Conservation (phyloP, 306 rosid species). For the Dicorynia guianensis region DNA sequence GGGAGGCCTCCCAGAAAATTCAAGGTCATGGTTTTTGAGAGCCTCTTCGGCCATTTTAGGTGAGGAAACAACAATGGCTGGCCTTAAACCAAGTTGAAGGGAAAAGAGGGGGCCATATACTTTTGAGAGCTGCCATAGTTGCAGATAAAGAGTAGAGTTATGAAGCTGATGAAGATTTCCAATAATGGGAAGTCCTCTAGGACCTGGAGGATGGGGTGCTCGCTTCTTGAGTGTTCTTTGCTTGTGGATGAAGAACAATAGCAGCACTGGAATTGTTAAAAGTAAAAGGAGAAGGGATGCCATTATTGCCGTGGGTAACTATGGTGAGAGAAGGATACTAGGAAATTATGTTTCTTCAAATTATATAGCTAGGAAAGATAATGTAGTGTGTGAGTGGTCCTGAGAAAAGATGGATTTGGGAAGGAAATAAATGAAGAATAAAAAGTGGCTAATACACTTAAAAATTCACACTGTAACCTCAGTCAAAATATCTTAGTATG, state of each 20-base stretch:
- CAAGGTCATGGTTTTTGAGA: not conserved
- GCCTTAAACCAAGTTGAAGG: slow-evolving; percentile 9
- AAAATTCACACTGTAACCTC: too few species aligned
- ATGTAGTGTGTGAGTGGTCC: too few species aligned
- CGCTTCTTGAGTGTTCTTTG: not conserved
- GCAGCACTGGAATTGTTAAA: too few species aligned
- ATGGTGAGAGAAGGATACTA: too few species aligned
- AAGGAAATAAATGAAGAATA: too few species aligned
- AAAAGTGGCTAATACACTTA: too few species aligned
- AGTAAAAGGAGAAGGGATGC: too few species aligned
- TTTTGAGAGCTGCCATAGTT: slow-evolving; percentile 4
- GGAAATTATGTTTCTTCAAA: too few species aligned
- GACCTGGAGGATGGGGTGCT: not conserved
- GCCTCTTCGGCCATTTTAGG: slow-evolving; percentile 17
- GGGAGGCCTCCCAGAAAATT: not conserved
- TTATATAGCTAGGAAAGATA: too few species aligned
- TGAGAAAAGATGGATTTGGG: too few species aligned
- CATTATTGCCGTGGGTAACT: too few species aligned
- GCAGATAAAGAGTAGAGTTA: not conserved
- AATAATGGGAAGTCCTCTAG: slow-evolving; percentile 19
- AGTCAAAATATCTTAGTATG: too few species aligned
- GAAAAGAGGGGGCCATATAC: slow-evolving; percentile 12
- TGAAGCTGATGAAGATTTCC: slow-evolving; percentile 21
- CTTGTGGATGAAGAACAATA: not conserved
- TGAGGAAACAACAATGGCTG: not conserved